These are phyloP conservation scores for Macaranga tanarius DNA, from an alignment of 441 rosid genomes.

Conservation along the genomic window DNA sequence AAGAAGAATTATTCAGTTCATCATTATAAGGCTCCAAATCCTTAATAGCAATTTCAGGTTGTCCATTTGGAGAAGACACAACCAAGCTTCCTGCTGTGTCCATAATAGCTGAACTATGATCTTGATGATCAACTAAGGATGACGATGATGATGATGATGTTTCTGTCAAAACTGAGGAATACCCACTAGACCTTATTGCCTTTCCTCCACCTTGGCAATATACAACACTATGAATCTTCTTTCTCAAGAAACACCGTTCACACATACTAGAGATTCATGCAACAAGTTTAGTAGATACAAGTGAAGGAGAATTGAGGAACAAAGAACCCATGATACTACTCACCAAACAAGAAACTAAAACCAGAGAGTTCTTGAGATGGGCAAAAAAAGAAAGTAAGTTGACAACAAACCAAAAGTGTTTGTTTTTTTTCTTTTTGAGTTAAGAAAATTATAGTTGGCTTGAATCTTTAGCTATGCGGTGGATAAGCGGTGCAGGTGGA, in stretches of 20 bases:
- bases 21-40: slow-evolving; percentile 59
- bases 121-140: slow-evolving; percentile 31
- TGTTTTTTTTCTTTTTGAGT: slow-evolving; percentile 30
- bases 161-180: slow-evolving; percentile 52
- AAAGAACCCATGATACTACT: slow-evolving; percentile 69
- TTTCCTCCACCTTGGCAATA: slow-evolving; percentile 58
- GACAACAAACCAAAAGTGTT: slow-evolving; percentile 17
- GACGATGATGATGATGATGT: slow-evolving; percentile 13
- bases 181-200: slow-evolving; percentile 32
- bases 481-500: too few species aligned
- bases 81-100: slow-evolving; percentile 59
- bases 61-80: slow-evolving; percentile 53
- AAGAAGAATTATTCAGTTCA: slow-evolving; percentile 36
- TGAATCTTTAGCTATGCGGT: slow-evolving; percentile 46
- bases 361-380: slow-evolving; percentile 18
- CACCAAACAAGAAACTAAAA: slow-evolving; percentile 22
- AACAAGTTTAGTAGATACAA: slow-evolving; percentile 31
- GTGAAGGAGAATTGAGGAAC: slow-evolving; percentile 50
- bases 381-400: slow-evolving; percentile 22
- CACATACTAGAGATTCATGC: slow-evolving; percentile 26
- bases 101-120: slow-evolving; percentile 37
- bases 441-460: slow-evolving; percentile 47
- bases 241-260: slow-evolving; percentile 31
- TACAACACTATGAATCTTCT: slow-evolving; percentile 32
- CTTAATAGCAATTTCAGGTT: slow-evolving; percentile 45